Conservation (phyloP, 306 rosid species). For the Chamaecrista fasciculata region DNA sequence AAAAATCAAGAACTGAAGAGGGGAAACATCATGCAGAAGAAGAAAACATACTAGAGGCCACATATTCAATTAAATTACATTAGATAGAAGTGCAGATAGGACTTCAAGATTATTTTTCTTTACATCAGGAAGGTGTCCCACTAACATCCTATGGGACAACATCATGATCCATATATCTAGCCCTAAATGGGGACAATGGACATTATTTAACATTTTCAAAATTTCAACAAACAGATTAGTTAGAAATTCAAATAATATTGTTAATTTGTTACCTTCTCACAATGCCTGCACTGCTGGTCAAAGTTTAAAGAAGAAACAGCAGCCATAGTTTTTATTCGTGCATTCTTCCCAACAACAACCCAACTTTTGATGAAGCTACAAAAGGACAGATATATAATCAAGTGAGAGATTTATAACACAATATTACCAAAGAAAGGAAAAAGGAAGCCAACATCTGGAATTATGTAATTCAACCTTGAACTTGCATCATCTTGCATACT, state of each 20-base stretch:
- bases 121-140: background rate
- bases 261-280: constrained; percentile 88
- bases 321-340: constrained; percentile 61
- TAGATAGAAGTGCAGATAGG: background rate
- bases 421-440: background rate
- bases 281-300: constrained; percentile 82
- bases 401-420: constrained; percentile 28
- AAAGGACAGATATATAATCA: constrained; percentile 13
- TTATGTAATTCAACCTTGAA: constrained; percentile 47
- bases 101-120: constrained; percentile 2
- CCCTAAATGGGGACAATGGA: background rate
- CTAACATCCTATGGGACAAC: background rate
- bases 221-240: constrained; percentile 19
- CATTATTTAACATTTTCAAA: background rate
- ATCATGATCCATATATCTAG: constrained; percentile 9
- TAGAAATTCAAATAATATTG: constrained; percentile 5
- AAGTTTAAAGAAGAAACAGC: constrained; percentile 68
- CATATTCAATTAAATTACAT: background rate
- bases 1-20: background rate
- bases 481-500: constrained; percentile 66
- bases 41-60: background rate
- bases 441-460: constrained; percentile 26
- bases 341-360: constrained; percentile 80
- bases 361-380: constrained; percentile 74
- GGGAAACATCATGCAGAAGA: constrained; percentile 1